phyloP scores from a whole-genome alignment of 176 grass and related monocot species.

The Zea mays region Zm-B73-REFERENCE-NAM-5.0 NC_050099.1:163725001-163725500 shows the following conservation, averaged over 20 bases:
- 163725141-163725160: slow-evolving; percentile 1
- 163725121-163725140: slow-evolving; percentile 91
- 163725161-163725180: not conserved
- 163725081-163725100: slow-evolving; percentile 81
- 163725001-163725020: slow-evolving; percentile 95
- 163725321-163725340: slow-evolving; percentile 67
- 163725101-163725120: slow-evolving; percentile 82
- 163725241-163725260: slow-evolving; percentile 93
- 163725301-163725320: slow-evolving; percentile 77
- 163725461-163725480: too few species aligned
- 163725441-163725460: too few species aligned
- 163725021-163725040: slow-evolving; percentile 76
- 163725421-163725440: too few species aligned
- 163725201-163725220: slow-evolving; percentile 44
- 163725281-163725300: slow-evolving; percentile 85
- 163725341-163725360: slow-evolving; percentile 48
- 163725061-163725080: slow-evolving; percentile 79
- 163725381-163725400: slow-evolving; percentile 69
- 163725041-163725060: slow-evolving; percentile 52
- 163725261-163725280: slow-evolving; percentile 96
- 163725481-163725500: too few species aligned
- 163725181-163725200: not conserved
- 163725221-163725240: slow-evolving; percentile 85
- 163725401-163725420: not conserved
- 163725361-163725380: slow-evolving; percentile 89